Evolutionary conservation across 2,329 filamentous ascomycete genomes (phyloP).

Genomic region (Alternaria metachromatica): DNA sequence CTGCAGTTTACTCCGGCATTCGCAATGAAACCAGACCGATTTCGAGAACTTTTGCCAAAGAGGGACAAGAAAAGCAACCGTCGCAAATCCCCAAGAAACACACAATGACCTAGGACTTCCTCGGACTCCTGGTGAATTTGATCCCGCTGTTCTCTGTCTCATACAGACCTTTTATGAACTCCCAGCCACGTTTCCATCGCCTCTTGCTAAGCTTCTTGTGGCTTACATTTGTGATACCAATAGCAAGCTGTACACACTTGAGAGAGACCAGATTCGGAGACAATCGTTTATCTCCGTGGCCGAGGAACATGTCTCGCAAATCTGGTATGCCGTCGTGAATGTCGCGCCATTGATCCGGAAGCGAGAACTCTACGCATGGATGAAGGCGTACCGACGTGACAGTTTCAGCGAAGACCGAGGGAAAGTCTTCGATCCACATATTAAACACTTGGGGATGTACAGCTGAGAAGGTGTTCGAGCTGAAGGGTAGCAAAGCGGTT

Average conservation of each 20-base stretch:
- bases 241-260: neutral
- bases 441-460: neutral
- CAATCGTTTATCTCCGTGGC: neutral
- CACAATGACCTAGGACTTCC: too few relatives aligned
- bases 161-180: neutral
- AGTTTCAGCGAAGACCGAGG: neutral
- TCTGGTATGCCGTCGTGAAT: neutral
- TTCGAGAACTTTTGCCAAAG: neutral
- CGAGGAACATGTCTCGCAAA: too few relatives aligned
- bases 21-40: neutral
- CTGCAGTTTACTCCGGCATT: neutral
- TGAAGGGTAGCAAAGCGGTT: neutral
- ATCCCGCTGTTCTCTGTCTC: neutral
- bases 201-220: neutral
- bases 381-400: neutral
- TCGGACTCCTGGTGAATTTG: neutral
- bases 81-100: too few relatives aligned
- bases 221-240: rapidly evolving
- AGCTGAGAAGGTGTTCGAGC: neutral
- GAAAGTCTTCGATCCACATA: neutral
- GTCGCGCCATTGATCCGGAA: neutral
- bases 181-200: rapidly evolving
- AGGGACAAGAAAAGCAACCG: neutral
- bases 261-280: neutral
- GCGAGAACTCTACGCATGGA: rapidly evolving